Base-by-base conservation (phyloP, 768 basidiomycete species). In the Tephrocybe sp. region DNA sequence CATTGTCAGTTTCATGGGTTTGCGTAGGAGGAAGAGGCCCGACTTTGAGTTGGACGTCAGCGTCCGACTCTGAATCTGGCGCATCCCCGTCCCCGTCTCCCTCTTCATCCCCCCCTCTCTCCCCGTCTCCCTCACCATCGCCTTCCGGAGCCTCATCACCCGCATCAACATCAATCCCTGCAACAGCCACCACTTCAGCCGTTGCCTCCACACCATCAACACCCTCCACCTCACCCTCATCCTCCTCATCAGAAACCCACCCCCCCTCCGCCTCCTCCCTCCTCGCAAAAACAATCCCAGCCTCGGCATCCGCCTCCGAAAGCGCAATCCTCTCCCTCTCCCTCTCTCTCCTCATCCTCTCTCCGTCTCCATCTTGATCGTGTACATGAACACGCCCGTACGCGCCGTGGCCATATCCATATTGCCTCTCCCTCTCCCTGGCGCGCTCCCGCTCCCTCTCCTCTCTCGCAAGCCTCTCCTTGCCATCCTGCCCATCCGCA, bases 41-140 rank as follows among this genome's bases (percentile, higher is more conserved):
- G n/a, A n/a, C n/a, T n/a, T n/a, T n/a, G n/a, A n/a, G n/a, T n/a
- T n/a, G n/a, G n/a, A n/a, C 31, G 14, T 35, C 38, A 6, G 35
- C 12, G 23, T 50, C 49, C 3, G 16, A 9, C 13, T 46, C 40
- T 5, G 17, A 42, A 33, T 51, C 51, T 8, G 20, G 35, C 17
- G 48, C 57, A 4, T 48, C 50, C 7, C 55, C 58, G 16, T 51
- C 44, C n/a, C 41, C 43, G 13, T 41, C 56, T 14, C 12, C 54
- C 0, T 51, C 55, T 1, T 52, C 63, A 0, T 51, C 56, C 26
- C 56, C 60, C 13, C 56, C 35, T 3, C 49, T 10, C 39, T 51
- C 7, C 1, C 35, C 34, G 39, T 48, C 7, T 34, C 44, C 11
- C 34, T 48, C 4, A 12, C 26, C 39, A 26, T 31, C 30, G 10